Conservation (phyloP, 1,139 yeast genomes). For the Diutina catenulata region DNA sequence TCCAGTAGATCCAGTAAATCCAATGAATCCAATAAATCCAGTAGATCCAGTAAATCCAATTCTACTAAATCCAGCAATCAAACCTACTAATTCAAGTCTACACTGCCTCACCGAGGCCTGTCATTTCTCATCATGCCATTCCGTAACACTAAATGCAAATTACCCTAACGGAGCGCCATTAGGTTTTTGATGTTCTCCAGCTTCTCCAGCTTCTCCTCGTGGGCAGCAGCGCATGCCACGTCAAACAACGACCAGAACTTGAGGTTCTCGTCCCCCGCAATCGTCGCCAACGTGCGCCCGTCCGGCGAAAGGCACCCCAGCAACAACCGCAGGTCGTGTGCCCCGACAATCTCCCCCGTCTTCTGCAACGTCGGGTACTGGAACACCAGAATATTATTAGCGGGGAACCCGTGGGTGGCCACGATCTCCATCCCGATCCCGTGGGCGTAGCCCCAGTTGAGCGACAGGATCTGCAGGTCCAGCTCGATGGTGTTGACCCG, state of each 20-base stretch:
- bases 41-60: no score
- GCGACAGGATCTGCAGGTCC: constrained; percentile 86
- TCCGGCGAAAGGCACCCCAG: constrained; percentile 85
- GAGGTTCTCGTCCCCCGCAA: constrained; percentile 93
- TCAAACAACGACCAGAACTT: constrained; percentile 94
- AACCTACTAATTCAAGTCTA: no score
- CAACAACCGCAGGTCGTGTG: constrained; percentile 85
- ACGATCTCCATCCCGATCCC: constrained; percentile 77
- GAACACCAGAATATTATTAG: constrained; percentile 74
- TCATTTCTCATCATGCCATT: no score
- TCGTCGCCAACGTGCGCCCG: constrained; percentile 80
- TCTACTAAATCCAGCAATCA: no score
- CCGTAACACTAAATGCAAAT: no score
- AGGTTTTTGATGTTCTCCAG: neutral
- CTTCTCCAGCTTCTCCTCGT: constrained; percentile 3
- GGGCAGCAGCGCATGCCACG: neutral
- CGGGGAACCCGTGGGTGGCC: constrained; percentile 91
- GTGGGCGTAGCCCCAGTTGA: constrained; percentile 77
- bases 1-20: no score
- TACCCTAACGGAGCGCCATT: constrained; percentile 4
- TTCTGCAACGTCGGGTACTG: constrained; percentile 79
- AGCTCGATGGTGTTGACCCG: constrained; percentile 81
- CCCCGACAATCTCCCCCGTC: constrained; percentile 76
- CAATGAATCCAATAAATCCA: no score
- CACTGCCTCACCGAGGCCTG: no score